phyloP scores from a whole-genome alignment of 2,329 filamentous ascomycete species.

The Myriosclerotinia duriaeana region DNA sequence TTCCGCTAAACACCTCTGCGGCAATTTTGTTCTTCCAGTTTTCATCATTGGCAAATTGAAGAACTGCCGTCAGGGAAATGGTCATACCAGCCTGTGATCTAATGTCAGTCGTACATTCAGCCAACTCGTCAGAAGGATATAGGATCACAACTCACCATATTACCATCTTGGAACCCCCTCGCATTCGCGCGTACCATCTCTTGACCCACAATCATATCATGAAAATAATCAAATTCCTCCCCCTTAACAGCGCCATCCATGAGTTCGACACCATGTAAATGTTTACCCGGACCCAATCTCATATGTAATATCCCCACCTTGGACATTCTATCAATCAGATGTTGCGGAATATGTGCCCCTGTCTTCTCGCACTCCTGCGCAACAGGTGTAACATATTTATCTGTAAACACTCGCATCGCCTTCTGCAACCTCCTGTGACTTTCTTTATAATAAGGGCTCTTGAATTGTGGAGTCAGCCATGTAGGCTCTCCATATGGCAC shows the following conservation, averaged over 20 bases:
- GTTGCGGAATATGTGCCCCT: constrained; percentile 68
- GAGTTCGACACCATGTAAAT: constrained; percentile 69
- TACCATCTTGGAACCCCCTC: constrained; percentile 81
- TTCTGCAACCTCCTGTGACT: constrained; percentile 67
- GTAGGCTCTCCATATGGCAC: constrained; percentile 85
- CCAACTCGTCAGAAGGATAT: not conserved
- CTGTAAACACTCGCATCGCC: constrained; percentile 71
- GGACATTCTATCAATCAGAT: constrained; percentile 78
- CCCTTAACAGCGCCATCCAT: constrained; percentile 70
- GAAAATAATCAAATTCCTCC: constrained; percentile 84
- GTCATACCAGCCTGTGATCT: constrained; percentile 50
- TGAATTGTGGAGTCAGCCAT: constrained; percentile 77
- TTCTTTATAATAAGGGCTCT: constrained; percentile 77
- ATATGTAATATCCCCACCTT: constrained; percentile 72
- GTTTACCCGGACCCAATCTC: constrained; percentile 79
- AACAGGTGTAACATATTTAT: constrained; percentile 69
- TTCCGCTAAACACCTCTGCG: constrained; percentile 71
- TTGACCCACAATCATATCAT: constrained; percentile 74
- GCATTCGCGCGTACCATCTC: constrained; percentile 70
- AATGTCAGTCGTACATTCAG: not conserved
- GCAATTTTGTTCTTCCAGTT: constrained; percentile 65
- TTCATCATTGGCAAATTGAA: constrained; percentile 73
- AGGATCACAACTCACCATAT: constrained; percentile 65
- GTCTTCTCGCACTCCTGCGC: constrained; percentile 73
- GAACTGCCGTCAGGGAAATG: constrained; percentile 75